Evolutionary conservation across 1,139 yeast genomes (phyloP).

Genomic region (Nakaseomyces nivariensis): DNA sequence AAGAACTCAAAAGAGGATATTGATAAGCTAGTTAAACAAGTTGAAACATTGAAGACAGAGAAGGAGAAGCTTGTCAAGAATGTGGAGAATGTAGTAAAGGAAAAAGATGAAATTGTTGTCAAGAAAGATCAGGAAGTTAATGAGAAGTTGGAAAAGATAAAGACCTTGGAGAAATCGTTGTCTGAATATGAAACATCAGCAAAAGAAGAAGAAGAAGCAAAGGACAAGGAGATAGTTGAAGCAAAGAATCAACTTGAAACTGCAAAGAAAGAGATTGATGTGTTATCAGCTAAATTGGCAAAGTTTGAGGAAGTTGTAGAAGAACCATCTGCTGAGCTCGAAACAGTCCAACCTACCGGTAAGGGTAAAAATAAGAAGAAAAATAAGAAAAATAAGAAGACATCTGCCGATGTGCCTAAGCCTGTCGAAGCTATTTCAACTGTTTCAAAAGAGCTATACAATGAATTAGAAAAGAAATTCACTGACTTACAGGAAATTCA

Average conservation of each 20-base stretch:
- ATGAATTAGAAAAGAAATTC: slow-evolving; percentile 9
- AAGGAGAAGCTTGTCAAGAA: slow-evolving; percentile 8
- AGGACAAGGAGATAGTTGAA: slow-evolving; percentile 5
- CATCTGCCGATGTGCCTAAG: slow-evolving; percentile 9
- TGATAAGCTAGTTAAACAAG: background rate
- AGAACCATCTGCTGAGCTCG: background rate
- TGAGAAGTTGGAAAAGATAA: background rate
- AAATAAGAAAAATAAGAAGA: slow-evolving; percentile 18
- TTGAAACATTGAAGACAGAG: background rate
- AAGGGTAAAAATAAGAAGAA: slow-evolving; percentile 16
- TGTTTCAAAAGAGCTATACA: slow-evolving; percentile 7
- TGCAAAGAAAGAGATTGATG: slow-evolving; percentile 1
- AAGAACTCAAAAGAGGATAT: background rate
- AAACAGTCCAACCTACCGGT: background rate
- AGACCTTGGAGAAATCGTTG: background rate
- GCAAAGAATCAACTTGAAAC: slow-evolving; percentile 3
- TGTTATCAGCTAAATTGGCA: background rate
- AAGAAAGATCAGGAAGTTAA: slow-evolving; percentile 9
- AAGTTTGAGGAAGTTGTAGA: background rate
- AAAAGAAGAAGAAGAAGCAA: slow-evolving; percentile 7
- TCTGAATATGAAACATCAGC: background rate
- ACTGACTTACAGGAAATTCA: slow-evolving; percentile 7
- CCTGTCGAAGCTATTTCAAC: slow-evolving; percentile 6
- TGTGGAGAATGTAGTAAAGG: slow-evolving; percentile 3
- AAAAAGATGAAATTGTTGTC: slow-evolving; percentile 6